Evolutionary conservation across 108 stramenopile species (phyloP), one percentile per base, ranked within the genome.

Genomic region (Parmales sp.): DNA sequence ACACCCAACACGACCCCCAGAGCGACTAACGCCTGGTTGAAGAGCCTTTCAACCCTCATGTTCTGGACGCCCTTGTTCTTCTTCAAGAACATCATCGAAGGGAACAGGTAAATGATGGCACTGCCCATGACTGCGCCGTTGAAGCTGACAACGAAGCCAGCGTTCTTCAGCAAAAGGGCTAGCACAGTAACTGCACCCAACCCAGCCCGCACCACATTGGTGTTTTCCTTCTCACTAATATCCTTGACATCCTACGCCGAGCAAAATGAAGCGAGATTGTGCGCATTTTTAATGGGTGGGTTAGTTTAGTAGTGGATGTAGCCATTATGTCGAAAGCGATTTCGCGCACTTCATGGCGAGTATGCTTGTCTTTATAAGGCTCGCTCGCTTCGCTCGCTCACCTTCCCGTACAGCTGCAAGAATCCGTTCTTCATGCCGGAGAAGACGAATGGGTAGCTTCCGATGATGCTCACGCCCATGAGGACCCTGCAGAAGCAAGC

Each of bases 61-160:
- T 41, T 38, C 65, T 45, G 43, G 20, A 69, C 63, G 7, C 37
- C 26, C 49, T 45, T 64, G 45, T 76, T 67, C 20, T 72, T 69
- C 63, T 78, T 80, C 66, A 87, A 51, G 49, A 81, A 86, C 68
- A 96, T 65, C 51, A 93, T 65, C 6, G 89, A 75, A 16, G 95
- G 95, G 49, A 93, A 88, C 22, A 88, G 80, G 74, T 91, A 96
- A 34, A 92, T 90, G 38, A 96, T 74, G 9, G 86, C 83, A 0
- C 84, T 82, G 2, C 91, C 95, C 39, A 90, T 73, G 28, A 93
- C 38, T 1, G 95, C 95, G 2, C 95, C 95, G 60, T 73, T 89
- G 22, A 96, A 80, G 11, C 84, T 78, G 13, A 89, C 83, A 2
- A 96, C 92, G 73, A 96, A 89, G 26, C 95, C 95, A 39, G 89